Conservation (phyloP, 176 grass and related monocot species). For the Raddia guianensis region DNA sequence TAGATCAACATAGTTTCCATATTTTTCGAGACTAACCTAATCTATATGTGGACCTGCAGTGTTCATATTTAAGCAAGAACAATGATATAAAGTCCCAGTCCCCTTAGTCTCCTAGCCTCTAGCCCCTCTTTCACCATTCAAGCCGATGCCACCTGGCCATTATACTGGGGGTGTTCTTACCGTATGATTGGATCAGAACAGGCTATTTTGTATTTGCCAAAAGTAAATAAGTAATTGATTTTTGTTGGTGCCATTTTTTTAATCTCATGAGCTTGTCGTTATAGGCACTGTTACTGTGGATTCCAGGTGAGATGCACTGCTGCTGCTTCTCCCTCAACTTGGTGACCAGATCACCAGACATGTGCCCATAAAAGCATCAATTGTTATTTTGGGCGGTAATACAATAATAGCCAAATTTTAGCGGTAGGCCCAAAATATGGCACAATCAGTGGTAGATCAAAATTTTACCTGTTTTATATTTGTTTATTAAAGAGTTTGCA, state of each 20-base stretch:
- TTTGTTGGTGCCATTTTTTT: background rate
- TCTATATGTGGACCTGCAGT: too few relatives aligned
- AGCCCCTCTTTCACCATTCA: too few relatives aligned
- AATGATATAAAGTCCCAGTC: too few relatives aligned
- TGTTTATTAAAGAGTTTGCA: background rate
- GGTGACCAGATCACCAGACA: background rate
- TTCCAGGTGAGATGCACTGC: background rate
- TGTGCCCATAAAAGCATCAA: background rate
- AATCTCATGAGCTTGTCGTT: background rate
- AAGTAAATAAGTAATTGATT: background rate
- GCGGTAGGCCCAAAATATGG: background rate
- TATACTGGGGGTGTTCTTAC: too few relatives aligned
- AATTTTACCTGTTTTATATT: background rate
- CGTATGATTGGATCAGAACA: too few relatives aligned
- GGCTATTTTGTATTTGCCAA: background rate
- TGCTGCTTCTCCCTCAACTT: background rate
- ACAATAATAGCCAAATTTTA: background rate
- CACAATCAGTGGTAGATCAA: background rate
- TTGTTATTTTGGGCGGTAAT: background rate
- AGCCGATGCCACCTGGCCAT: too few relatives aligned
- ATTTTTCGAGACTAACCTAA: too few relatives aligned
- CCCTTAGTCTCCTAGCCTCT: too few relatives aligned
- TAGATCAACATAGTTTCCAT: too few relatives aligned
- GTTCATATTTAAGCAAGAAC: too few relatives aligned
- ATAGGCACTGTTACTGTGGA: background rate